Base-by-base conservation (phyloP, 768 basidiomycete species). In the Hygrocybe punicea region DNA sequence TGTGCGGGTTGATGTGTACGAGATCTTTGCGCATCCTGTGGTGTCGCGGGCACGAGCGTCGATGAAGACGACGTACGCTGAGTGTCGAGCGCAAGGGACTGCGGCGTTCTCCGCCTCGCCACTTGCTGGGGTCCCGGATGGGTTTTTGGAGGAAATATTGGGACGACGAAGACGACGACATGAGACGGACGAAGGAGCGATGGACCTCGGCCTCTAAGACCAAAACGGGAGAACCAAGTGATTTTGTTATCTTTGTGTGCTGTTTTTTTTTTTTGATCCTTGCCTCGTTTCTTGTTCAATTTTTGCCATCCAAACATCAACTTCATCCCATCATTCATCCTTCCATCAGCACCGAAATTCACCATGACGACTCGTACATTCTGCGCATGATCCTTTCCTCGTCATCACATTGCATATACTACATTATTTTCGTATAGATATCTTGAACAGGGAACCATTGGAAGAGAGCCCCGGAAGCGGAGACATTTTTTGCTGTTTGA, bases 91-190 rank as follows among this genome's bases (percentile, higher is more conserved):
- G 40, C 73, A 66, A 61, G 79, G 72, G 19, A 67, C 62, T 14
- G 71, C 70, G 35, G 65, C 78, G 57, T 87, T 86, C 65, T 75
- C 67, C 19, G 84, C 83, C 19, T 87, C 84, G 40, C 88, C 66
- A 64, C 64, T 91, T 57, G 83, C 81, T 17, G 76, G 84, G 49
- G 85, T 86, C 21, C 73, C 80, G 13, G 72, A 70, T 14, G 81
- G 78, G 8, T 93, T 91, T 71, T 71, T 93, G 67, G 80, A 81
- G 19, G 81, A 84, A 58, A 81, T 91, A 48, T 76, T 87, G 37
- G 74, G 70, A 16, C 71, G 50, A 40, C 19, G 6, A 16, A 24
- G 29, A 16, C 24, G 24, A 10, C 25, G 19, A 21, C 7, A 13
- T 50, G 49, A 63, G 39, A 61, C 59, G 17, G 66, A 70, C 44